Evolutionary conservation across 139 green algal species (phyloP).

Genomic region (Zygnema circumcarinatum): DNA sequence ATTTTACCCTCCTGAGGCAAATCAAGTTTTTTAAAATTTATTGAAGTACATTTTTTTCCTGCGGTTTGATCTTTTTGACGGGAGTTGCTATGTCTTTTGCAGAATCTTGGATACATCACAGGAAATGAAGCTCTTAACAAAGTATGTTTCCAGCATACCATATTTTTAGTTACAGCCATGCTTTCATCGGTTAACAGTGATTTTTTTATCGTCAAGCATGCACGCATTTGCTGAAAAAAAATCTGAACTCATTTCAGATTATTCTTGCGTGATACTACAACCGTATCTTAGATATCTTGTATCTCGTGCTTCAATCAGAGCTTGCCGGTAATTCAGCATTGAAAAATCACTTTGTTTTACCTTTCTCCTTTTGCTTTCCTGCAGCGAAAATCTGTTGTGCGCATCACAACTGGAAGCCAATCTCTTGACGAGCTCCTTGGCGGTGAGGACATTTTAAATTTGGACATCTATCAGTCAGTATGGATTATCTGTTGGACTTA

Average conservation of each 20-base stretch:
- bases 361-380: not conserved
- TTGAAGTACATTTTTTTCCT: too few relatives aligned
- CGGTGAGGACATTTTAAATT: slow-evolving; percentile 24
- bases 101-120: slow-evolving; percentile 55
- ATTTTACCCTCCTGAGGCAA: not conserved
- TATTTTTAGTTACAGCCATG: slow-evolving; percentile 24
- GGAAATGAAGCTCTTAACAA: slow-evolving; percentile 51
- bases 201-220: too few relatives aligned
- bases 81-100: not conserved
- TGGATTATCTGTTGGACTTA: slow-evolving; percentile 9
- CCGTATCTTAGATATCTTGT: too few relatives aligned
- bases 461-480: slow-evolving; percentile 5
- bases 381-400: slow-evolving; percentile 57
- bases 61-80: too few relatives aligned
- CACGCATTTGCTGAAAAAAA: too few relatives aligned
- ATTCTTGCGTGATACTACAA: too few relatives aligned
- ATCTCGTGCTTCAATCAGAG: too few relatives aligned
- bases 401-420: slow-evolving; percentile 51
- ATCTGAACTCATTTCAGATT: too few relatives aligned
- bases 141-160: slow-evolving; percentile 33
- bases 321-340: too few relatives aligned
- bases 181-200: too few relatives aligned
- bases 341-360: not conserved
- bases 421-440: slow-evolving; percentile 55
- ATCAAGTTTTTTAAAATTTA: too few relatives aligned